A percentile compares a stretch with the other conserved stretches of the same genome.
Evolutionary conservation across 441 rosid genomes (phyloP).

Genomic region (Isatis lusitanica): DNA sequence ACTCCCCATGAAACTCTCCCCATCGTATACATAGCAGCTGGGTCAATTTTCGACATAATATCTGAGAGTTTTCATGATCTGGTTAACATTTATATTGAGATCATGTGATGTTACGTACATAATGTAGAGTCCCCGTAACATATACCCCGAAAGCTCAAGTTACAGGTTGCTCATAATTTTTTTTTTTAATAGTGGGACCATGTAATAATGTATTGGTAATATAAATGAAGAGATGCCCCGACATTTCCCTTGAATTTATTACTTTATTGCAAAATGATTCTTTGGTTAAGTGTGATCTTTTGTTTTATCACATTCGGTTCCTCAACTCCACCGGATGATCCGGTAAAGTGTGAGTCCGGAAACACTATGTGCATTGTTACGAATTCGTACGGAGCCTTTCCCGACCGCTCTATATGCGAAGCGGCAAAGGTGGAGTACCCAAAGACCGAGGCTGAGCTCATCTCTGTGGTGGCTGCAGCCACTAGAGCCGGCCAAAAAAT

Average conservation of each 20-base stretch:
- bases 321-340: slow-evolving; percentile 55
- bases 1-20: neutral
- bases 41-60: neutral
- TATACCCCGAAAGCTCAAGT: neutral
- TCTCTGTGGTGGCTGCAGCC: slow-evolving; percentile 48
- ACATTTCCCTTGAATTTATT: neutral
- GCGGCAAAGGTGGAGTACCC: slow-evolving; percentile 62
- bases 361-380: slow-evolving; percentile 55
- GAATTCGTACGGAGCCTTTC: slow-evolving; percentile 57
- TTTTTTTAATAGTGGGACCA: neutral
- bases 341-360: slow-evolving; percentile 47
- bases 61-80: neutral
- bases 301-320: neutral
- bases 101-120: neutral
- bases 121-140: neutral
- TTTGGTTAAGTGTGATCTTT: slow-evolving; percentile 25
- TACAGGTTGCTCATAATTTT: neutral
- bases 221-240: neutral
- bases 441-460: slow-evolving; percentile 49
- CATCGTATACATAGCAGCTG: neutral
- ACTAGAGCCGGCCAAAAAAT: slow-evolving; percentile 50
- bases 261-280: neutral
- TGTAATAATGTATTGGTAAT: neutral
- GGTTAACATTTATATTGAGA: neutral
- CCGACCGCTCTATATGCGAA: slow-evolving; percentile 52